Evolutionary conservation across 2,329 filamentous ascomycete genomes (phyloP).

Genomic region (Fusarium pseudograminearum): DNA sequence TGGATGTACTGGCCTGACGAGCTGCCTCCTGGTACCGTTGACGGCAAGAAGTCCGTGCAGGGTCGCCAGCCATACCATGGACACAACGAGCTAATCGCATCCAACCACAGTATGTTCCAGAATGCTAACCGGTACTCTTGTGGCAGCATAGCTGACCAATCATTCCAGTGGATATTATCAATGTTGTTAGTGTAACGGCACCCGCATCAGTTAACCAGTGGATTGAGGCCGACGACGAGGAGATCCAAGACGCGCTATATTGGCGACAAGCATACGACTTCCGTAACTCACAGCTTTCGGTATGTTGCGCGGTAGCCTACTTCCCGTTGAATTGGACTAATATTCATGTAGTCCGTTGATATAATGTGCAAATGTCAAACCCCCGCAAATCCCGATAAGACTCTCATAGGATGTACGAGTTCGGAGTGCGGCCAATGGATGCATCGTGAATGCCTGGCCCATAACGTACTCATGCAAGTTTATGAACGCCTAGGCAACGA

Average conservation of each 20-base stretch:
- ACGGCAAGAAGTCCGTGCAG: constrained; percentile 62
- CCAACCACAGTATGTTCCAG: constrained; percentile 72
- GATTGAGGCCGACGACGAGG: constrained; percentile 76
- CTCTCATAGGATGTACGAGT: constrained; percentile 69
- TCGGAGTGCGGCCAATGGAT: constrained; percentile 70
- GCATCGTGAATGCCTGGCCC: constrained; percentile 71
- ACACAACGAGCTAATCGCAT: constrained; percentile 74
- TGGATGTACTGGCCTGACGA: constrained; percentile 85
- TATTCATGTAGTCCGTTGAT: constrained; percentile 61
- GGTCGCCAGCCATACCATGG: constrained; percentile 77
- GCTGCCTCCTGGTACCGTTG: constrained; percentile 66
- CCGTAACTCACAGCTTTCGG: constrained; percentile 68
- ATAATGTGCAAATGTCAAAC: constrained; percentile 69
- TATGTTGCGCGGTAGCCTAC: constrained; percentile 53
- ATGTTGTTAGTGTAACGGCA: constrained; percentile 75
- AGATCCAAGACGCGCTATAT: constrained; percentile 69
- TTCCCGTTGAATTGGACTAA: constrained; percentile 37
- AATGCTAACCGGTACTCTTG: background rate
- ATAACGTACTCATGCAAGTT: constrained; percentile 64
- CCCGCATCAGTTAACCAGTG: constrained; percentile 73
- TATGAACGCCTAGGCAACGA: constrained; percentile 64
- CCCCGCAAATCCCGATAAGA: constrained; percentile 72
- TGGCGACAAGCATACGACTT: constrained; percentile 74
- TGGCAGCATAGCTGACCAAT: constrained; percentile 23
- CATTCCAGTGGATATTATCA: constrained; percentile 75